Base-by-base conservation (phyloP, 345 rosid species). In the Diplotaxis tenuifolia region DNA sequence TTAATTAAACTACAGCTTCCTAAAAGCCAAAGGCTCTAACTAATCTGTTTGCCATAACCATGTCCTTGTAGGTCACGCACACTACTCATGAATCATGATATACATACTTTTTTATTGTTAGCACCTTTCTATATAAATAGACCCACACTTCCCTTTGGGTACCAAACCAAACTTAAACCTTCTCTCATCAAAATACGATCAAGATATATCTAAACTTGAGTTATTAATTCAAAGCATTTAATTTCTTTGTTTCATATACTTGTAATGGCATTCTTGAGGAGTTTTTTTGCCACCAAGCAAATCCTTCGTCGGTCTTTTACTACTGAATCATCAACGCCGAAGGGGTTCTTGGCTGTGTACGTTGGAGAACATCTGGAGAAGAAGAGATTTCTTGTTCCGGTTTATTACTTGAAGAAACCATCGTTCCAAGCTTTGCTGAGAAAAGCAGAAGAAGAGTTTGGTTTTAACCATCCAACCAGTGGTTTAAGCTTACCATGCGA, bases 391-490 rank as follows among this genome's bases (percentile, higher is more conserved):
- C 29, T 77, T 49, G 63, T 82, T 75, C 85, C 85, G 5, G 36
- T 86, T 16, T 77, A 59, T 19, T 81, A 75, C 64, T 57, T 75
- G 65, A 81, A 68, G 40, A 67, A 73, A 11, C 82, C 76, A 72
- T 70, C 81, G 15, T 84, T 86, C 40, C 83, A 79, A 36, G 74
- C 29, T 23, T 70, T 81, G 78, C 28, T 78, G 9, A 61, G 81
- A 7, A 59, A 79, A 60, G 78, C 83, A n/a, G 83, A 85, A 64
- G 81, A 84, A 75, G 85, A 84, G 61, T 82, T 79, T 8, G 78
- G 81, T 20, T 85, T 77, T 76, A 28, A 73, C 60, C 71, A 74
- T 29, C 81, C 79, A 29, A 73, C 75, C 63, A 86, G 77, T 14
- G 78, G 82, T 27, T 73, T 82, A 10, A 82, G 80, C 45, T 23